Evolutionary conservation across 345 rosid genomes (phyloP).

Genomic region (Anastatica hierochuntica): DNA sequence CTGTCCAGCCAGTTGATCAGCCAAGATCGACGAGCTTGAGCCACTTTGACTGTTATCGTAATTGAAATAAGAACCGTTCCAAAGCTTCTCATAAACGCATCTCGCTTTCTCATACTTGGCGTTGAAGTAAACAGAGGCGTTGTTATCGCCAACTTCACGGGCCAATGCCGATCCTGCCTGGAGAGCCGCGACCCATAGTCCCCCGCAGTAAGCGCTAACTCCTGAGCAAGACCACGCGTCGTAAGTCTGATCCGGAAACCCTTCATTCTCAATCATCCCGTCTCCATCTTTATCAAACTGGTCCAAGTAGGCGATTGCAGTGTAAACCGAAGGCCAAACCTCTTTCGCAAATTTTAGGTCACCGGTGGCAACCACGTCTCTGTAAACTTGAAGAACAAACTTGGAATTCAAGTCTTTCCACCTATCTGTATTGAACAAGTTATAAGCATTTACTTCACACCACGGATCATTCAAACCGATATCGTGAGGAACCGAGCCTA

Average conservation of each 20-base stretch:
- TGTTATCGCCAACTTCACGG: slow-evolving; percentile 40
- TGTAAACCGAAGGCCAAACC: slow-evolving; percentile 72
- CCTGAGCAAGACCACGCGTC: slow-evolving; percentile 63
- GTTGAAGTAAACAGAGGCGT: slow-evolving; percentile 39
- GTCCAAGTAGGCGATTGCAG: slow-evolving; percentile 66
- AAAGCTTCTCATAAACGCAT: slow-evolving; percentile 42
- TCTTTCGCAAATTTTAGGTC: slow-evolving; percentile 45
- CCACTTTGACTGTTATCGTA: slow-evolving; percentile 47
- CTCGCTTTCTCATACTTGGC: slow-evolving; percentile 58
- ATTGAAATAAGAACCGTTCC: slow-evolving; percentile 80
- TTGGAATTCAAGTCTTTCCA: slow-evolving; percentile 84
- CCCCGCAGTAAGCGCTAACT: slow-evolving; percentile 65
- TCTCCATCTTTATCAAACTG: slow-evolving; percentile 77
- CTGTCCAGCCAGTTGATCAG: slow-evolving; percentile 86
- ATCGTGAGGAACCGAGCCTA: slow-evolving; percentile 76
- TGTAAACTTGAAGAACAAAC: slow-evolving; percentile 65
- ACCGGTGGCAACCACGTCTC: slow-evolving; percentile 61
- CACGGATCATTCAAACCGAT: slow-evolving; percentile 62
- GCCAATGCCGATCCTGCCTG: slow-evolving; percentile 70
- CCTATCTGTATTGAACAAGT: slow-evolving; percentile 42
- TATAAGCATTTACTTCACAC: slow-evolving; percentile 64
- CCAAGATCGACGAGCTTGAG: no score
- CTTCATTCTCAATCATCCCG: slow-evolving; percentile 80
- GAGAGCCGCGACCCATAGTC: slow-evolving; percentile 79
- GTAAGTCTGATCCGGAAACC: slow-evolving; percentile 80